Conservation (phyloP, 148 eudicot genomes). For the Rhododendron mucronatum region DNA sequence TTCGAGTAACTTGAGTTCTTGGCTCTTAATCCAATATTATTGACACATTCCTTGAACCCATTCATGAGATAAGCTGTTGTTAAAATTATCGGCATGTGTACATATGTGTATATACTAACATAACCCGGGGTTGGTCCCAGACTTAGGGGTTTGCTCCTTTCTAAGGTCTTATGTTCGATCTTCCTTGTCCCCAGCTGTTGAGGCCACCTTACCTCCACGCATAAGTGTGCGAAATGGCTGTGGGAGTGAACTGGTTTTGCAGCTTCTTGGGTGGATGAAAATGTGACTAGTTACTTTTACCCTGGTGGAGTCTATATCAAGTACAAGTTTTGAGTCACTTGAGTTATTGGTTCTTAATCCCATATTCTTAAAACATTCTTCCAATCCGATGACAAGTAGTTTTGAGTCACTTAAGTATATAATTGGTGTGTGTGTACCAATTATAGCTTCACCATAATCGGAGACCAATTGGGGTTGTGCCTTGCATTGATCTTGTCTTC, state of each 20-base stretch:
- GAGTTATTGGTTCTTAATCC: neutral
- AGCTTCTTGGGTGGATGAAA: neutral
- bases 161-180: too few relatives aligned
- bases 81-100: too few relatives aligned
- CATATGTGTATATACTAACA: too few relatives aligned
- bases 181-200: neutral
- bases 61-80: neutral
- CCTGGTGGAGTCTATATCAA: too few relatives aligned
- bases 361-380: neutral
- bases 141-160: too few relatives aligned
- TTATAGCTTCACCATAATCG: neutral
- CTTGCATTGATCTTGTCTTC: neutral
- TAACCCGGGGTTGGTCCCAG: too few relatives aligned
- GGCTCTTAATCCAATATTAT: neutral
- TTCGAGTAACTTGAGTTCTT: slow-evolving; percentile 11
- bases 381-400: neutral
- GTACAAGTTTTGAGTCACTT: neutral
- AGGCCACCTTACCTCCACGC: neutral
- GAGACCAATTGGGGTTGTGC: neutral
- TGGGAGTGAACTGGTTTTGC: neutral
- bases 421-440: neutral
- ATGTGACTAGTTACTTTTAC: neutral
- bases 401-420: too few relatives aligned
- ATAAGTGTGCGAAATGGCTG: too few relatives aligned
- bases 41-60: neutral